Conservation (phyloP, 2,329 filamentous ascomycete genomes). For the Pyrenophora seminiperda region DNA sequence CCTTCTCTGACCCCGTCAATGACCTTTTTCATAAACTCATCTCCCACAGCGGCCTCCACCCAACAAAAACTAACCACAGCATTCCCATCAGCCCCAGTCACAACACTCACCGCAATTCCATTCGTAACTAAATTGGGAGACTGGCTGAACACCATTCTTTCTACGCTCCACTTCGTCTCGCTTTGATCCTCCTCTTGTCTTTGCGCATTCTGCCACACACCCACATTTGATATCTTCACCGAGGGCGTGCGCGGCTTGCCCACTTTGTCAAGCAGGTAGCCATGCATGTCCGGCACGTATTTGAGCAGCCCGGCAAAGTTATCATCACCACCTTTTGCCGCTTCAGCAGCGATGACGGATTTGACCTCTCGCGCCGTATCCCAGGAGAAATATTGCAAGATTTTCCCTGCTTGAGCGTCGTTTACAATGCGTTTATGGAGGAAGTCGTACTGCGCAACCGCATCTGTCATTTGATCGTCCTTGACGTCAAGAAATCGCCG, state of each 20-base stretch:
- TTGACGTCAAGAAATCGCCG: conserved; percentile 14
- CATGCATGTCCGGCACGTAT: conserved; percentile 49
- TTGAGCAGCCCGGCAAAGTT: conserved; percentile 47
- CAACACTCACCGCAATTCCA: conserved; percentile 48
- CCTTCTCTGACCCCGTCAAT: conserved; percentile 14
- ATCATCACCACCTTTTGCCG: conserved; percentile 37
- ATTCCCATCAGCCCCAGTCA: conserved; percentile 54
- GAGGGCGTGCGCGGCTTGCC: conserved; percentile 47
- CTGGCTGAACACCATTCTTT: conserved; percentile 54
- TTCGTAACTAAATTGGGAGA: conserved; percentile 47
- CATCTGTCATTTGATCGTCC: conserved; percentile 42
- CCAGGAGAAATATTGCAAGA: conserved; percentile 27
- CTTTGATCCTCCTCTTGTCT: neutral
- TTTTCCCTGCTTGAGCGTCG: neutral
- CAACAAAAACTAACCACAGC: conserved; percentile 51
- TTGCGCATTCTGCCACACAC: conserved; percentile 35
- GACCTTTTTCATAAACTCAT: conserved; percentile 27
- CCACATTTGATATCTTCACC: conserved; percentile 57
- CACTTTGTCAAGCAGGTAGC: conserved; percentile 45
- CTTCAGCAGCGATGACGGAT: conserved; percentile 13
- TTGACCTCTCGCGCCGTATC: conserved; percentile 24
- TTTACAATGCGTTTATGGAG: conserved; percentile 12
- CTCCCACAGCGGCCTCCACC: conserved; percentile 49
- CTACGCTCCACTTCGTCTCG: conserved; percentile 34
- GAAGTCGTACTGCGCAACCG: conserved; percentile 19